Percentiles rank a stretch among this genome's conserved stretches.
Conservation (phyloP, 192 early-diverging fungal genomes). For the Paraglomus occultum region DNA sequence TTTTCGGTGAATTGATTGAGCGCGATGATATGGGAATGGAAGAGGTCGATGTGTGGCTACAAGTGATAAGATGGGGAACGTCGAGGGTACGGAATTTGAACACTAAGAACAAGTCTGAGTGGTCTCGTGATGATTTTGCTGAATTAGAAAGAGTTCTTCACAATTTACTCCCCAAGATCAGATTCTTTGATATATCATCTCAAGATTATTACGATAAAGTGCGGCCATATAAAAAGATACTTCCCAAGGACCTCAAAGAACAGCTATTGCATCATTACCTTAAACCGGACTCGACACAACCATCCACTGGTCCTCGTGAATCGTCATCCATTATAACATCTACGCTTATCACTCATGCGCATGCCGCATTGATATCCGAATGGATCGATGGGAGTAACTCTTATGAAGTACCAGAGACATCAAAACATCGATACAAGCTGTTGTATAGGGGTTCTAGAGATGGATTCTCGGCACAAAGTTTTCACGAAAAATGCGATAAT, state of each 20-base stretch:
- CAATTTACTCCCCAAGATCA: constrained; percentile 7
- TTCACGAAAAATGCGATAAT: constrained; percentile 23
- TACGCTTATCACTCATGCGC: constrained; percentile 23
- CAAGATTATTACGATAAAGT: constrained; percentile 16
- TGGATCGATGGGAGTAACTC: constrained; percentile 24
- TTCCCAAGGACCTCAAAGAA: background rate
- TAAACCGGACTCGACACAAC: too few species aligned
- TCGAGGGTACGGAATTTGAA: too few species aligned
- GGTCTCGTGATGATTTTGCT: constrained; percentile 11
- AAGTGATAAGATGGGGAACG: constrained; percentile 19
- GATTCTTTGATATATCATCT: constrained; percentile 1
- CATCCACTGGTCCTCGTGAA: too few species aligned
- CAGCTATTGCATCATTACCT: background rate
- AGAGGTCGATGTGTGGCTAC: constrained; percentile 17
- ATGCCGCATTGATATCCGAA: constrained; percentile 20
- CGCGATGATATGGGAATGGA: constrained; percentile 14
- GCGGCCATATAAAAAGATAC: background rate
- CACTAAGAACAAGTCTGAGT: background rate
- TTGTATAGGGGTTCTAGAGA: constrained; percentile 16
- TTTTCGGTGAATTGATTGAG: background rate
- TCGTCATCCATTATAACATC: background rate
- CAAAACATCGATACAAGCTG: background rate
- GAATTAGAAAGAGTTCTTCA: constrained; percentile 2
- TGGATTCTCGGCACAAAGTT: constrained; percentile 6
- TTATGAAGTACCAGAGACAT: too few species aligned